Evolutionary conservation across 768 basidiomycete species (phyloP).

Genomic region (Rhodosporidiobolus odoratus): DNA sequence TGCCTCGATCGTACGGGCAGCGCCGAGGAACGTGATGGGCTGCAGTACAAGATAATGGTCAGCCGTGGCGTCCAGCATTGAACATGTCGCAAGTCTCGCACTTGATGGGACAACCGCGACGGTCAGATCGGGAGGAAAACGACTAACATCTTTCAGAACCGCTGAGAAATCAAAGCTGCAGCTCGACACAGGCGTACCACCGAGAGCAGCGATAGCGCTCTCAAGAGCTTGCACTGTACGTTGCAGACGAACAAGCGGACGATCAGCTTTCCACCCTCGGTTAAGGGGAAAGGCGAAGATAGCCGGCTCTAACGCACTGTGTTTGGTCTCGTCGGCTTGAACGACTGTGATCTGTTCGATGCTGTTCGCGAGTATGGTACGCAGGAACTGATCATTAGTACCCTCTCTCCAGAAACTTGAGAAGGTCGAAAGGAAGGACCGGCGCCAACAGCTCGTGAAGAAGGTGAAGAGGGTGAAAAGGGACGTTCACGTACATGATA

Average conservation of each 20-base stretch:
- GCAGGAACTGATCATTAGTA: neutral
- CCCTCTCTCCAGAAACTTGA: neutral
- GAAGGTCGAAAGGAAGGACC: neutral
- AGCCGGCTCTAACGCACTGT: neutral
- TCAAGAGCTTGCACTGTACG: slow-evolving; percentile 7
- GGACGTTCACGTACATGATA: slow-evolving; percentile 21
- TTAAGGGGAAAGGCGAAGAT: neutral
- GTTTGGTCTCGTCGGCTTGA: slow-evolving; percentile 16
- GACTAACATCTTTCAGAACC: slow-evolving; percentile 58
- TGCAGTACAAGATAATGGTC: neutral
- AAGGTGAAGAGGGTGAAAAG: neutral
- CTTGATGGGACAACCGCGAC: no score
- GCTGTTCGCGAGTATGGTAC: neutral
- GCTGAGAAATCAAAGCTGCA: slow-evolving; percentile 67
- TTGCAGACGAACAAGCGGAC: neutral
- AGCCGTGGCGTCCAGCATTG: neutral
- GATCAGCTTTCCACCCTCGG: neutral
- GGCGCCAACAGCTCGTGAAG: neutral
- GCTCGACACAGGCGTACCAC: slow-evolving; percentile 54
- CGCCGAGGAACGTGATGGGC: slow-evolving; percentile 58
- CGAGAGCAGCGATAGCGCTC: slow-evolving; percentile 54
- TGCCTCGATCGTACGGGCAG: slow-evolving; percentile 69
- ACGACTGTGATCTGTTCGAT: slow-evolving; percentile 29
- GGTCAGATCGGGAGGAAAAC: no score
- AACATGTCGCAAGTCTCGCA: no score